phyloP scores from a whole-genome alignment of 2,329 filamentous ascomycete species.

The Daldinia sp. region DNA sequence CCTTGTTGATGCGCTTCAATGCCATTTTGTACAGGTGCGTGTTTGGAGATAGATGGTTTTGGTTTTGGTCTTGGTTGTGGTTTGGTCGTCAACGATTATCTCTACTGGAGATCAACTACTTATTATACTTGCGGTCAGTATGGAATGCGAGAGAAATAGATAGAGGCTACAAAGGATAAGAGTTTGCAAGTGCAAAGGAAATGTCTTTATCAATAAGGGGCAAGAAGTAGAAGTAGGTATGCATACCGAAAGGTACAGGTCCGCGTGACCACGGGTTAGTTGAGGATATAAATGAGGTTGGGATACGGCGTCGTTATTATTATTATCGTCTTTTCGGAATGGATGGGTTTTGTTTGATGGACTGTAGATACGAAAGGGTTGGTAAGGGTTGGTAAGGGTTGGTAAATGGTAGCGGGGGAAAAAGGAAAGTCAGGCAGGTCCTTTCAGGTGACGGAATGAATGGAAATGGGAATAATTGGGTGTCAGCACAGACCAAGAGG shows the following conservation, averaged over 20 bases:
- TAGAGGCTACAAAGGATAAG: constrained; percentile 27
- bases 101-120: constrained; percentile 40
- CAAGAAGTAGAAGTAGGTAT: not conserved
- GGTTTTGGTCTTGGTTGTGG: constrained; percentile 25
- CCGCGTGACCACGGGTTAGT: constrained; percentile 7
- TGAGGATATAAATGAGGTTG: constrained; percentile 16
- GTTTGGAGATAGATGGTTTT: too few relatives aligned
- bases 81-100: constrained; percentile 28
- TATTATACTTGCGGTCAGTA: constrained; percentile 43
- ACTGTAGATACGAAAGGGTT: constrained; percentile 17
- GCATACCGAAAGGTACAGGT: constrained; percentile 22
- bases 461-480: constrained; percentile 18
- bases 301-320: constrained; percentile 16
- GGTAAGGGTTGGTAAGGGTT: too few relatives aligned
- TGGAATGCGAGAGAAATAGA: constrained; percentile 42
- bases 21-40: constrained; percentile 67
- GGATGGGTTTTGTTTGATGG: constrained; percentile 19
- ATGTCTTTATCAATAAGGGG: not conserved
- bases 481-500: constrained; percentile 33
- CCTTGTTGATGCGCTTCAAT: constrained; percentile 95
- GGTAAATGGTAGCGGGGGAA: constrained; percentile 39
- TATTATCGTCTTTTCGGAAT: constrained; percentile 13
- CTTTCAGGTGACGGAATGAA: constrained; percentile 40
- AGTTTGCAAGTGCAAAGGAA: constrained; percentile 13
- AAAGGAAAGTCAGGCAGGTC: constrained; percentile 37